Conservation (phyloP, 106 monocot species). For the Amphibolis antarctica region DNA sequence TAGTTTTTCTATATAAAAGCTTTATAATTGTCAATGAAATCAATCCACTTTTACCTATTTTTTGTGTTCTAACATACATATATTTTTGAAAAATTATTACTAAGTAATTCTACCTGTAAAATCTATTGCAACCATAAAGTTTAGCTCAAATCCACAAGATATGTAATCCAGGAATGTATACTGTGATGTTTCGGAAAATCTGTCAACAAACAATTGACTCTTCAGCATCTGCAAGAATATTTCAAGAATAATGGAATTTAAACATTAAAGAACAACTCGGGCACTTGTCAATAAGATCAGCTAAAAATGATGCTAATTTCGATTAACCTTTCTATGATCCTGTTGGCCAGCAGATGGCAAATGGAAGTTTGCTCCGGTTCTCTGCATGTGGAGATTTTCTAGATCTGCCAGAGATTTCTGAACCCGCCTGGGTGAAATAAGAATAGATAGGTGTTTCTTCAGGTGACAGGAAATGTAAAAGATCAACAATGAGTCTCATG, state of each 20-base stretch:
- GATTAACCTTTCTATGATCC: constrained; percentile 40
- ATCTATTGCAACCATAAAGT: constrained; percentile 21
- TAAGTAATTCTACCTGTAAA: constrained; percentile 39
- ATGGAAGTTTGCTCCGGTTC: constrained; percentile 35
- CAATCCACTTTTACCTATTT: no score
- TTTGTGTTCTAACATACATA: no score
- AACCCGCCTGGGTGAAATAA: constrained; percentile 25
- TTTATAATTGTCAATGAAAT: no score
- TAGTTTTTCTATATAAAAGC: no score
- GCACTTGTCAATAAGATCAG: background rate
- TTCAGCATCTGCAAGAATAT: constrained; percentile 7
- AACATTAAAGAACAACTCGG: constrained; percentile 41
- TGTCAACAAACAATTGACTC: constrained; percentile 6
- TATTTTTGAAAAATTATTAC: background rate
- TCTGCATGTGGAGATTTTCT: constrained; percentile 32
- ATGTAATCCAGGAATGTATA: constrained; percentile 1
- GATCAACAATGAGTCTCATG: background rate
- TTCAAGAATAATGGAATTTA: constrained; percentile 24
- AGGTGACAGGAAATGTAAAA: background rate
- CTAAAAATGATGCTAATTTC: no score
- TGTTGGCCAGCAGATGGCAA: constrained; percentile 10
- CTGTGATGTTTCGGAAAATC: background rate
- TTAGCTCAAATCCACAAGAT: constrained; percentile 6
- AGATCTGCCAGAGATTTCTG: constrained; percentile 31
- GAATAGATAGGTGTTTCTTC: background rate